Base-by-base conservation (phyloP, 2,329 filamentous ascomycete species). In the Alternaria brassicae region DNA sequence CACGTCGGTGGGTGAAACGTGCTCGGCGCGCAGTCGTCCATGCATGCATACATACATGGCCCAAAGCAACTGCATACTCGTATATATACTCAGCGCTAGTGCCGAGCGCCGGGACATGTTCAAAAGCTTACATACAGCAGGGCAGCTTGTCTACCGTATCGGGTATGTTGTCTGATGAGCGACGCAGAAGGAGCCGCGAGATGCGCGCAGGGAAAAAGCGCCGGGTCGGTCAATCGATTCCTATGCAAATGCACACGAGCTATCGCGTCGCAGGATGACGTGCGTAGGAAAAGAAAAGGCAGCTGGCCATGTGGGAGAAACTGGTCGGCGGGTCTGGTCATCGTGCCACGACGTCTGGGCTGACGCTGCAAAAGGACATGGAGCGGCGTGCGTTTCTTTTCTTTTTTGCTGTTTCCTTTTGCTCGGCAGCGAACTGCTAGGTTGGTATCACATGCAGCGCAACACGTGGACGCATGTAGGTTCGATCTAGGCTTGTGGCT, bases 1-100 rank as follows among this genome's bases (percentile, higher is more conserved):
- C n/a, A 15, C n/a, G 30, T 34, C 32, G 19, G n/a, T n/a, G 21
- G n/a, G n/a, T n/a, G n/a, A n/a, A 52, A 25, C 9, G 32, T n/a
- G 13, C 13, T 6, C 21, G 28, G 54, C 30, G 9, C 47, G 47
- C 48, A 47, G 54, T 57, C 47, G 47, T 47, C 19, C 9, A 19
- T 21, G n/a, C n/a, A n/a, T n/a, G n/a, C n/a, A n/a, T n/a, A n/a
- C n/a, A n/a, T n/a, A n/a, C n/a, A n/a, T n/a, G n/a, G n/a, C 37
- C 19, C 21, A 23, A 34, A 34, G 34, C 23, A 15, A n/a, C 25
- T 52, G 41, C 32, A 21, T 30, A 8, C 55, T 48, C 55, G 55
- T 58, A 53, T 53, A 53, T 28, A 41, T 53, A 58, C 55, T 58
- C 55, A 53, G 42, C 17, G 6, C 41, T 58, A 53, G 55, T 23